A percentile compares a stretch with the other conserved stretches of the same genome.
Evolutionary conservation across 2,329 filamentous ascomycete species (phyloP).

Genomic region (Colletotrichum cuscutae): DNA sequence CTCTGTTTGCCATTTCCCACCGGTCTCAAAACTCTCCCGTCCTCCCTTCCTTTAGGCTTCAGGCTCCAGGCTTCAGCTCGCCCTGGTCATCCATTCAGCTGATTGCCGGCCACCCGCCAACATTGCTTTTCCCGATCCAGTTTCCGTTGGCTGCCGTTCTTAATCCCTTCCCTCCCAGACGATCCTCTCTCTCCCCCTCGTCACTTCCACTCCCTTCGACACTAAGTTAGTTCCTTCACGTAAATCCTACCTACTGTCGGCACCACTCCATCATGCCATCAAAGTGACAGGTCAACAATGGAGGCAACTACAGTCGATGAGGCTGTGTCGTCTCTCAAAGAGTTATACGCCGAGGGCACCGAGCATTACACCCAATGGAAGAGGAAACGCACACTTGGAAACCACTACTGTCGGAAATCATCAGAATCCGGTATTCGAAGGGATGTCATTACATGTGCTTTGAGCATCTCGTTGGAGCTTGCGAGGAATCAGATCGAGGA

Average conservation of each 20-base stretch:
- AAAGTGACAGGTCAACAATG: constrained; percentile 28
- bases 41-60: too few species aligned
- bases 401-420: constrained; percentile 44
- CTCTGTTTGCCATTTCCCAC: neutral
- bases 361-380: constrained; percentile 49
- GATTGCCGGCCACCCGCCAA: neutral
- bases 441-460: constrained; percentile 42
- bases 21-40: constrained; percentile 6
- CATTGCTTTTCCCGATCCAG: neutral
- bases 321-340: constrained; percentile 34
- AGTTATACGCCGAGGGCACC: constrained; percentile 33
- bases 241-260: neutral
- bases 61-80: constrained; percentile 13
- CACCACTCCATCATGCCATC: constrained; percentile 18
- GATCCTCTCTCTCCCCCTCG: neutral
- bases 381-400: constrained; percentile 43
- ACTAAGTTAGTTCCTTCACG: neutral
- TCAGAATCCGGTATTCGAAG: constrained; percentile 17
- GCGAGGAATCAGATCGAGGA: constrained; percentile 45
- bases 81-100: neutral
- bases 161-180: neutral
- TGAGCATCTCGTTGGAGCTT: constrained; percentile 46
- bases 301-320: constrained; percentile 38
- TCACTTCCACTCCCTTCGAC: neutral
- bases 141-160: neutral